Evolutionary conservation across 1,139 yeast species (phyloP).

Genomic region (Wickerhamomyces sp.): DNA sequence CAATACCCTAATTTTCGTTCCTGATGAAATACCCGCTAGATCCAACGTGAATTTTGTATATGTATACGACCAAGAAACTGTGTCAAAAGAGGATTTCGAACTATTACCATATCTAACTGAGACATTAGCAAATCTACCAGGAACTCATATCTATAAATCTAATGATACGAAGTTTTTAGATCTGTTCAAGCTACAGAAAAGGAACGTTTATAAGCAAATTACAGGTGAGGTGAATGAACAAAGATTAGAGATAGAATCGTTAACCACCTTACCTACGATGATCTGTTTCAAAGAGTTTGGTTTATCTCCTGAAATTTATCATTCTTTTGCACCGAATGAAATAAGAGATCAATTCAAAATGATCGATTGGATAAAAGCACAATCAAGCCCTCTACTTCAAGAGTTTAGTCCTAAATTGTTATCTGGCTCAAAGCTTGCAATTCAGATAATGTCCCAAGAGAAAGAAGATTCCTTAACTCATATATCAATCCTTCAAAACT

Average conservation of each 20-base stretch:
- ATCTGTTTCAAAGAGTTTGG: conserved; percentile 55
- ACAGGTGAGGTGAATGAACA: conserved; percentile 37
- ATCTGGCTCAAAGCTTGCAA: too few species aligned
- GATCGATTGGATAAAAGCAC: conserved; percentile 16
- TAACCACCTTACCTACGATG: conserved; percentile 58
- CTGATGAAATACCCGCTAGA: conserved; percentile 27
- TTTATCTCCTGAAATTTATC: conserved; percentile 47
- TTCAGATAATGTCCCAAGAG: too few species aligned
- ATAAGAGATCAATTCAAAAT: conserved; percentile 46
- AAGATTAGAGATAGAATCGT: conserved; percentile 44
- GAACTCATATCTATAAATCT: conserved; percentile 49
- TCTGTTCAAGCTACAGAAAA: conserved; percentile 40
- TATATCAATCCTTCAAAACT: conserved; percentile 34
- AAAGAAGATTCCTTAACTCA: too few species aligned
- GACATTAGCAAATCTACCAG: conserved; percentile 52
- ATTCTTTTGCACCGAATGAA: conserved; percentile 60
- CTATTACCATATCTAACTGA: conserved; percentile 57
- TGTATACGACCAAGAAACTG: conserved; percentile 47
- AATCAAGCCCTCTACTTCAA: conserved; percentile 28
- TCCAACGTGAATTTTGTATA: conserved; percentile 45
- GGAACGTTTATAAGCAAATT: conserved; percentile 36
- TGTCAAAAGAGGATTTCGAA: conserved; percentile 55
- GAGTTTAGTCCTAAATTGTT: too few species aligned
- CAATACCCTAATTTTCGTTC: conserved; percentile 1
- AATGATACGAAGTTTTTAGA: conserved; percentile 39